Conservation (phyloP, 1,284 basidiomycete species). For the Irpex lacteus region DNA sequence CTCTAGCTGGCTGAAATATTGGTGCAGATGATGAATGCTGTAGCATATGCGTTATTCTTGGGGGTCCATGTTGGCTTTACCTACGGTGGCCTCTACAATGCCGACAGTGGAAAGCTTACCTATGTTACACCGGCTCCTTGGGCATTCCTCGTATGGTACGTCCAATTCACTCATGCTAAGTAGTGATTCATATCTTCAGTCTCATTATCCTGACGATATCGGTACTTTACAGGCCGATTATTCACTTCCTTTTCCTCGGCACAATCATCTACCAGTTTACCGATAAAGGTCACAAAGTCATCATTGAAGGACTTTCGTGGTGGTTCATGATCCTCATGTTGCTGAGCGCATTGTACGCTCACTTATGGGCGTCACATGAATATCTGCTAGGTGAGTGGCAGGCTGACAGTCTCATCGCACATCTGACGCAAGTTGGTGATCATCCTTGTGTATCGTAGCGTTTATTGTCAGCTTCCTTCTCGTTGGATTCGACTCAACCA, state of each 20-base stretch:
- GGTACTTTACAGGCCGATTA: slow-evolving; percentile 56
- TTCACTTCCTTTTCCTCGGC: slow-evolving; percentile 85
- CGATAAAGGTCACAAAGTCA: slow-evolving; percentile 69
- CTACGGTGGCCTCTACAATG: slow-evolving; percentile 67
- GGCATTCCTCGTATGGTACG: slow-evolving; percentile 80
- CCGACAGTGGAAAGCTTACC: slow-evolving; percentile 73
- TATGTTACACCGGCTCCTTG: slow-evolving; percentile 90
- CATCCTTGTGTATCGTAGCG: neutral
- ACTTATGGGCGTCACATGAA: slow-evolving; percentile 68
- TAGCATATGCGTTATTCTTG: slow-evolving; percentile 80
- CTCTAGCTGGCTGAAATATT: too few relatives aligned
- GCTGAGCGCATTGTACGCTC: slow-evolving; percentile 84
- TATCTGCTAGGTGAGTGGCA: slow-evolving; percentile 73
- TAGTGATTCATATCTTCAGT: slow-evolving; percentile 19
- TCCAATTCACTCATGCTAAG: slow-evolving; percentile 7
- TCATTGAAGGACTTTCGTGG: slow-evolving; percentile 88
- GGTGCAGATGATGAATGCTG: slow-evolving; percentile 68
- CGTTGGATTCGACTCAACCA: slow-evolving; percentile 80
- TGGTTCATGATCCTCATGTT: slow-evolving; percentile 83
- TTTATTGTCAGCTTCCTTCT: slow-evolving; percentile 63
- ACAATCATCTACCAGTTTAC: slow-evolving; percentile 91
- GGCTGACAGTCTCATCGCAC: slow-evolving; percentile 52
- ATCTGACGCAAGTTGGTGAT: neutral
- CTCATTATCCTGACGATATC: slow-evolving; percentile 1
- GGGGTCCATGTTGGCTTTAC: slow-evolving; percentile 87